Evolutionary conservation across 352 stramenopile species (phyloP).

Genomic region (Paralagenidium karlingii): DNA sequence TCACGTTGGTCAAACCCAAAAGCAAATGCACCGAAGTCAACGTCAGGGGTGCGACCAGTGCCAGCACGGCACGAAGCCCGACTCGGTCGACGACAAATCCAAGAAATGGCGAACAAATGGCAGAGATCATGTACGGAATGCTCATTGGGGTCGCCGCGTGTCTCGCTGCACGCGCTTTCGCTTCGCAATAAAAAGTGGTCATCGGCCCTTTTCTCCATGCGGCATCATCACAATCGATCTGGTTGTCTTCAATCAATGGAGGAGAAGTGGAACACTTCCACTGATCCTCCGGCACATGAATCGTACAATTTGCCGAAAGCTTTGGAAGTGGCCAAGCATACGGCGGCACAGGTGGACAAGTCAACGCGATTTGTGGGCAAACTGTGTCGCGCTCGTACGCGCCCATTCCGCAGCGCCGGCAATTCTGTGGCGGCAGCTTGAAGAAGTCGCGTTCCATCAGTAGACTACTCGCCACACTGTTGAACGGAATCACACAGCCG

Average conservation of each 20-base stretch:
- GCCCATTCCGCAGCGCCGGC: constrained; percentile 37
- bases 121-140: constrained; percentile 89
- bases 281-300: constrained; percentile 45
- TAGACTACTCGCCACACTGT: constrained; percentile 87
- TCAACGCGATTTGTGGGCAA: constrained; percentile 32
- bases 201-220: constrained; percentile 54
- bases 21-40: constrained; percentile 80
- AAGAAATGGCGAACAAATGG: constrained; percentile 79
- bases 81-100: constrained; percentile 86
- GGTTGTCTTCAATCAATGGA: constrained; percentile 46
- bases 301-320: constrained; percentile 61
- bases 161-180: constrained; percentile 43
- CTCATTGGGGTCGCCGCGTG: constrained; percentile 82
- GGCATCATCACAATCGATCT: constrained; percentile 67
- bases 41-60: constrained; percentile 53
- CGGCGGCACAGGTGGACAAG: constrained; percentile 49
- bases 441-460: constrained; percentile 88
- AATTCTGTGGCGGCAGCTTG: constrained; percentile 36
- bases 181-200: constrained; percentile 40
- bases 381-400: constrained; percentile 29
- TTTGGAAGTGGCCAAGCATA: constrained; percentile 61
- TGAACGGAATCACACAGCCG: constrained; percentile 90
- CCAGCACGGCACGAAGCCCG: constrained; percentile 72
- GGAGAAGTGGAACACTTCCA: constrained; percentile 32
- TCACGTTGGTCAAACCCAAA: constrained; percentile 60